Evolutionary conservation across 768 basidiomycete species (phyloP).

Genomic region (Neoboletus subvelutipes): DNA sequence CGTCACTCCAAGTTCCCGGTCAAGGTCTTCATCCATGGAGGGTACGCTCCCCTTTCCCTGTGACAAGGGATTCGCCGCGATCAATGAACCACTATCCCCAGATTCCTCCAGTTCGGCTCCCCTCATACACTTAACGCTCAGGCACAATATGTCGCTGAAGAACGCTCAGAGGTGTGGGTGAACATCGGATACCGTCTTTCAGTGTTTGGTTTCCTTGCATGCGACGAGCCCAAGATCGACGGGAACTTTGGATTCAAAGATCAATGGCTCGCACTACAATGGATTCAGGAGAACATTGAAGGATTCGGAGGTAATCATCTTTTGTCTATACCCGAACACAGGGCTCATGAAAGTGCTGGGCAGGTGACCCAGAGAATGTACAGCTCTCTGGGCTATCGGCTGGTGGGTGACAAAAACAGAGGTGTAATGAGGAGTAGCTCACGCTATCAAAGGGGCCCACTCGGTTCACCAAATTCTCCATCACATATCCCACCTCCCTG

Average conservation of each 20-base stretch:
- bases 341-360: neutral
- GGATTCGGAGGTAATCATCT: conserved; percentile 60
- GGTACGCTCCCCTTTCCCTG: no score
- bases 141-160: conserved; percentile 67
- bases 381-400: conserved; percentile 72
- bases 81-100: no score
- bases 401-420: conserved; percentile 37
- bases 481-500: conserved; percentile 61
- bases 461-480: conserved; percentile 75
- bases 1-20: conserved; percentile 54
- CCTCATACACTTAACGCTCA: conserved; percentile 59
- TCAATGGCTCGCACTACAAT: conserved; percentile 74
- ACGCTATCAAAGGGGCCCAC: conserved; percentile 54
- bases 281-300: conserved; percentile 66
- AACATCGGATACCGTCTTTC: conserved; percentile 75
- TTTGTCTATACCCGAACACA: neutral
- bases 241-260: conserved; percentile 90
- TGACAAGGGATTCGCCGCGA: neutral
- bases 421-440: neutral
- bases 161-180: no score
- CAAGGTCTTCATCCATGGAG: conserved; percentile 76
- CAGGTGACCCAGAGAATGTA: conserved; percentile 61
- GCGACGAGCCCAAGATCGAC: no score
- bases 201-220: conserved; percentile 75
- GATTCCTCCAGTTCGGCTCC: no score